Percentiles rank a stretch among this genome's conserved stretches.
Evolutionary conservation across 148 eudicot genomes (phyloP).

Genomic region (Pouteria glomerata): DNA sequence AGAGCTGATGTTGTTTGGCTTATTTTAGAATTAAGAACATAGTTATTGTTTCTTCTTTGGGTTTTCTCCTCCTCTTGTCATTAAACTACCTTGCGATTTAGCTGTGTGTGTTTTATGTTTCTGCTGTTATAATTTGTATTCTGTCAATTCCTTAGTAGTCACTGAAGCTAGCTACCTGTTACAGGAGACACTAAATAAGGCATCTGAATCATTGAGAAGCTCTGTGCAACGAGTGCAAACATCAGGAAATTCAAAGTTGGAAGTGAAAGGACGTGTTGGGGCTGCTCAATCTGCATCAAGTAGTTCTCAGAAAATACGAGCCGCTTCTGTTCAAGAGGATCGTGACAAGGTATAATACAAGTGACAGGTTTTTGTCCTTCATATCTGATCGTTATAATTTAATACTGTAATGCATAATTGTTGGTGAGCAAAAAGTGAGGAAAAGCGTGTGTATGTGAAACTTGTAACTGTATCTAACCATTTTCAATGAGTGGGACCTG

Average conservation of each 20-base stretch:
- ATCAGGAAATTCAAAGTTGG: slow-evolving; percentile 28
- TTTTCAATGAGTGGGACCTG: not conserved
- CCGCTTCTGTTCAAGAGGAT: slow-evolving; percentile 30
- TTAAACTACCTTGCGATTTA: too few species aligned
- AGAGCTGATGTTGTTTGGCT: too few species aligned
- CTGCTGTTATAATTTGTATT: not conserved
- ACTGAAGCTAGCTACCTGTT: not conserved
- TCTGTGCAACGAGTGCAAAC: slow-evolving; percentile 37
- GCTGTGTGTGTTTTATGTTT: not conserved
- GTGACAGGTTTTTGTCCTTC: slow-evolving; percentile 4
- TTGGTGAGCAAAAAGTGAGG: not conserved
- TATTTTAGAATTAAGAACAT: too few species aligned
- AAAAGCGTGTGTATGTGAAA: not conserved
- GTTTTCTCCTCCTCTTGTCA: too few species aligned
- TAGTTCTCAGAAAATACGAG: slow-evolving; percentile 33
- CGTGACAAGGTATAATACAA: slow-evolving; percentile 23
- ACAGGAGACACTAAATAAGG: slow-evolving; percentile 73
- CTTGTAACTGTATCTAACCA: not conserved
- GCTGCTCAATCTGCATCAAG: slow-evolving; percentile 29
- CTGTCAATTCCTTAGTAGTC: not conserved
- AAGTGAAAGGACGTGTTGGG: slow-evolving; percentile 24
- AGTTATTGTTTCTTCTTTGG: too few species aligned
- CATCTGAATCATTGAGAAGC: slow-evolving; percentile 38
- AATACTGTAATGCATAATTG: not conserved
- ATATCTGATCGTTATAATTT: not conserved